These are phyloP conservation scores for Cadophora malorum DNA, from an alignment of 2,329 filamentous ascomycete genomes.

Conservation along the genomic window DNA sequence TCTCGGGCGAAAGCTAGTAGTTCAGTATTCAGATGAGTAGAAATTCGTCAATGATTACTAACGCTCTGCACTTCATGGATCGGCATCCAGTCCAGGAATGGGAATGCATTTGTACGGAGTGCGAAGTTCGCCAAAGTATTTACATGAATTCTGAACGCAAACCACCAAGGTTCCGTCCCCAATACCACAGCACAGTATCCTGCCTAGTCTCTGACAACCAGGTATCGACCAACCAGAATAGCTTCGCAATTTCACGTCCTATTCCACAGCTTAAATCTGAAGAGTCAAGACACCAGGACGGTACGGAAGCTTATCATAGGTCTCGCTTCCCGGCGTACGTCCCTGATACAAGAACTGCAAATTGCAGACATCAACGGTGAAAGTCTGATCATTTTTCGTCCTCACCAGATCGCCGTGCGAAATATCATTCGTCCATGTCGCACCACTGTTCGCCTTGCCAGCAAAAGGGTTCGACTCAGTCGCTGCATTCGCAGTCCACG, in stretches of 20 bases:
- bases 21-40: too few species aligned
- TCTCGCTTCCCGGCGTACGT: constrained; percentile 49
- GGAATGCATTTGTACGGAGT: neutral
- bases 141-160: neutral
- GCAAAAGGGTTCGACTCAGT: constrained; percentile 66
- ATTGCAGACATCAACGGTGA: constrained; percentile 68
- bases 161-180: neutral
- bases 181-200: neutral
- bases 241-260: neutral
- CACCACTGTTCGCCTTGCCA: constrained; percentile 70
- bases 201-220: neutral
- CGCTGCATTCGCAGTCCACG: constrained; percentile 64
- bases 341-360: constrained; percentile 71
- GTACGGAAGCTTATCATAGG: constrained; percentile 62
- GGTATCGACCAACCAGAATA: too few species aligned
- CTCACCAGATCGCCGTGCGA: constrained; percentile 69
- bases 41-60: too few species aligned
- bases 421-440: constrained; percentile 71
- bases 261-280: constrained; percentile 15
- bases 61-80: too few species aligned
- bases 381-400: constrained; percentile 63
- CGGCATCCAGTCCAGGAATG: too few species aligned
- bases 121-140: neutral
- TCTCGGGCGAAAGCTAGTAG: too few species aligned
- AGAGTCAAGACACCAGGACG: constrained; percentile 61